phyloP scores from a whole-genome alignment of 139 green algal species.

The Parachlorella kessleri region DNA sequence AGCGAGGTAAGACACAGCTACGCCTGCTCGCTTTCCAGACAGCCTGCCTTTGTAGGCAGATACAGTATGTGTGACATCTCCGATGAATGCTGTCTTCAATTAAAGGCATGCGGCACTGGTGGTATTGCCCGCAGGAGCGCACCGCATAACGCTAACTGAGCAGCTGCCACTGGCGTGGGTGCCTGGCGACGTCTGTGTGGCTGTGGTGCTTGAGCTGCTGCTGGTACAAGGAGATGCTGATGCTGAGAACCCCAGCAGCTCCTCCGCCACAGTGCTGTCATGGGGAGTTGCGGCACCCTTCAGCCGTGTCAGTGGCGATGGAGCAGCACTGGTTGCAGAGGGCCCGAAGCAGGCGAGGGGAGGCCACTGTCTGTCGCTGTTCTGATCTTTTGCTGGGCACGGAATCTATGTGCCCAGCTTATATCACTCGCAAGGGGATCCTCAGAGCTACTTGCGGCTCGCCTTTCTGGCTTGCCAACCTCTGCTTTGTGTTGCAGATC shows the following conservation, averaged over 20 bases:
- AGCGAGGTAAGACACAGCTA: slow-evolving; percentile 2
- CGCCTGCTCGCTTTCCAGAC: not conserved
- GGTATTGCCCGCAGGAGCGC: slow-evolving; percentile 4
- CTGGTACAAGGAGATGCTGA: not conserved
- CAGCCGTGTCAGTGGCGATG: not conserved
- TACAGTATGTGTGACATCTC: no score
- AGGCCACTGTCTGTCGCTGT: no score
- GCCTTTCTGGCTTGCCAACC: no score
- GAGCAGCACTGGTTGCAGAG: not conserved
- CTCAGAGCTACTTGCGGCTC: no score
- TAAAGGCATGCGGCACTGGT: no score
- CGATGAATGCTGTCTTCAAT: no score
- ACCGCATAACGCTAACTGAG: slow-evolving; percentile 27
- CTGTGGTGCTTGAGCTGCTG: slow-evolving; percentile 65
- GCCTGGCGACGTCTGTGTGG: slow-evolving; percentile 52
- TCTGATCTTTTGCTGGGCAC: no score
- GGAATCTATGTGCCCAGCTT: no score
- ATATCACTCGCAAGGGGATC: no score
- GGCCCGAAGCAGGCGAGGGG: slow-evolving; percentile 3
- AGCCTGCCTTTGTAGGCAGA: no score
- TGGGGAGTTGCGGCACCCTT: slow-evolving; percentile 13
- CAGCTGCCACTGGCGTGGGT: slow-evolving; percentile 57
- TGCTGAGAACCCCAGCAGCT: not conserved
- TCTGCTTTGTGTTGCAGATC: not conserved
- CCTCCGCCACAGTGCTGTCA: not conserved